phyloP scores from a whole-genome alignment of 192 early-diverging fungal genomes.

The Coemansia asiatica region DNA sequence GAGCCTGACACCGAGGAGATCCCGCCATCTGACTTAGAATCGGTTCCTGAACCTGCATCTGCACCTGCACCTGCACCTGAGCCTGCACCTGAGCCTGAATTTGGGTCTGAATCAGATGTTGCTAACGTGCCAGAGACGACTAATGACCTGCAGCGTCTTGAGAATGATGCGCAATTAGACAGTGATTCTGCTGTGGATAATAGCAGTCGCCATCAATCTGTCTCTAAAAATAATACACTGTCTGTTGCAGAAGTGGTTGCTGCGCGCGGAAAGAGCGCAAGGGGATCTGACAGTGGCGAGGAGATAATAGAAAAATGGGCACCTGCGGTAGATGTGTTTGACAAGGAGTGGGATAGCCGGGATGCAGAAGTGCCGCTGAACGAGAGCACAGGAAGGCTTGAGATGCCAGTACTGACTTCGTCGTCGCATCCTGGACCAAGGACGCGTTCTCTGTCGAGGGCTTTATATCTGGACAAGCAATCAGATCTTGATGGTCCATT shows the following conservation, averaged over 20 bases:
- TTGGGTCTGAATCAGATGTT: neutral
- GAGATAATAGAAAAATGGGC: neutral
- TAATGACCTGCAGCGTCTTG: neutral
- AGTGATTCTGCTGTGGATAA: neutral
- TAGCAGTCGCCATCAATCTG: neutral
- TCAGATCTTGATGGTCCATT: neutral
- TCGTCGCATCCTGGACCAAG: neutral
- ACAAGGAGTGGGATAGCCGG: conserved; percentile 7
- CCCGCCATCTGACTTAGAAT: neutral
- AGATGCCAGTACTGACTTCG: neutral
- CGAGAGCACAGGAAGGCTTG: neutral
- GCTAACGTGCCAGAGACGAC: neutral
- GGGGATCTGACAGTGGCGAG: neutral
- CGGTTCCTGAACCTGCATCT: neutral
- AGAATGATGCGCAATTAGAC: neutral
- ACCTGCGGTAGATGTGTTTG: neutral
- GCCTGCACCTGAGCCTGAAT: neutral
- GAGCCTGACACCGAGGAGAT: neutral
- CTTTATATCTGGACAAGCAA: neutral
- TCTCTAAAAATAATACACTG: too few species aligned
- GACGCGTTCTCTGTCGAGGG: neutral
- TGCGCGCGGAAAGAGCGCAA: neutral
- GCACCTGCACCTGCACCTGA: neutral
- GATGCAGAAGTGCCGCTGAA: conserved; percentile 6
- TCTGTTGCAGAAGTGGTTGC: neutral